These are phyloP conservation scores for Coelastrella sp. DNA, from an alignment of 139 green algal genomes.

Conservation along the genomic window DNA sequence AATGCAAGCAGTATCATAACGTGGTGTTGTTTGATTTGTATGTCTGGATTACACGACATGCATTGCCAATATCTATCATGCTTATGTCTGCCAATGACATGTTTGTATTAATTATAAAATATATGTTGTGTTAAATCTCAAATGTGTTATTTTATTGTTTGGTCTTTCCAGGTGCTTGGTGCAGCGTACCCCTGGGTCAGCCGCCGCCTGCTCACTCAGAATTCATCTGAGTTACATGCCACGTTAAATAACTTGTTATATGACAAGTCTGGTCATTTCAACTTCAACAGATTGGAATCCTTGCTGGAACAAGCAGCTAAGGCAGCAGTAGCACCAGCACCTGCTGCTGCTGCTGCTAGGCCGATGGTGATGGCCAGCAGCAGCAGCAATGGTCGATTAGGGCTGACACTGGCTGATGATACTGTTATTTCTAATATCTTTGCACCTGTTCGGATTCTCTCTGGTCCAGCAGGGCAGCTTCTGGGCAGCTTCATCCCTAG, in stretches of 20 bases:
- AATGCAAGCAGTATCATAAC: too few species aligned
- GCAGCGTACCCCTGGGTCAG: constrained; percentile 91
- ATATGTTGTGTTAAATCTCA: not conserved
- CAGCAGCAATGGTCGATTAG: not conserved
- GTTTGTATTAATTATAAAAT: too few species aligned
- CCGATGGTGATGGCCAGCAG: not conserved
- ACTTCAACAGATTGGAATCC: constrained; percentile 84
- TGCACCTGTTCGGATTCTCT: not conserved
- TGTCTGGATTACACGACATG: too few species aligned
- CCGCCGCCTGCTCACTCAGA: constrained; percentile 83
- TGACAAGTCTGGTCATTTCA: constrained; percentile 63
- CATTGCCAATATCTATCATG: too few species aligned
- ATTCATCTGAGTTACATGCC: constrained; percentile 73
- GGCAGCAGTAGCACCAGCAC: constrained; percentile 2
- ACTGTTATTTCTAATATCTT: constrained; percentile 9
- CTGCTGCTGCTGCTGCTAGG: constrained; percentile 1
- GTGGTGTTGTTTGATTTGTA: too few species aligned
- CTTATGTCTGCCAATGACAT: too few species aligned
- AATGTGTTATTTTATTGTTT: not conserved
- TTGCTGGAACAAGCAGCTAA: constrained; percentile 76
- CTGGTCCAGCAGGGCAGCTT: not conserved
- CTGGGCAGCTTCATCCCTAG: not conserved
- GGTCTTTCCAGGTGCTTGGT: constrained; percentile 70
- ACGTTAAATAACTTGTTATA: constrained; percentile 88
- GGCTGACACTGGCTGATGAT: not conserved